A percentile compares a stretch with the other conserved stretches of the same genome.
Conservation (phyloP, 345 rosid genomes). For the Citropsis articulata region DNA sequence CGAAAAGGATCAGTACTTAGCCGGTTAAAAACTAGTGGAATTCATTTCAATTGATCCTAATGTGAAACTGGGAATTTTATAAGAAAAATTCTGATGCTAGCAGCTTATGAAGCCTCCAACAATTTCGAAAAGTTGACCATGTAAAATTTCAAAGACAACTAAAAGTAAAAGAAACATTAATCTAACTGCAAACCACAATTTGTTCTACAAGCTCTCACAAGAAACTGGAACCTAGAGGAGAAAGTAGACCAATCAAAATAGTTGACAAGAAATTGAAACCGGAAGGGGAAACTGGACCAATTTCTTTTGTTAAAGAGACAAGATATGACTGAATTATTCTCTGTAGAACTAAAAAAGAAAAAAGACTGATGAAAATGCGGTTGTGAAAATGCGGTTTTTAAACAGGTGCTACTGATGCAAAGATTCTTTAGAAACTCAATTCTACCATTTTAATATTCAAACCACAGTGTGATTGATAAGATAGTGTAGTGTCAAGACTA, state of each 20-base stretch:
- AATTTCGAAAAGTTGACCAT: too few relatives aligned
- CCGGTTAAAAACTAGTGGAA: neutral
- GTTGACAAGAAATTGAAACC: neutral
- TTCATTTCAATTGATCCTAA: neutral
- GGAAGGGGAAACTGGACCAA: neutral
- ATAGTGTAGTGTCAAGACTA: neutral
- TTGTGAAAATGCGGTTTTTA: neutral
- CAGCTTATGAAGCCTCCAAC: too few relatives aligned
- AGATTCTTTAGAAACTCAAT: neutral
- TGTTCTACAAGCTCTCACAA: neutral
- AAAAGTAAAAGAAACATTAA: too few relatives aligned
- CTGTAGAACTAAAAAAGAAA: neutral
- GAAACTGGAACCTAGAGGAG: neutral
- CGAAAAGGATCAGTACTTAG: neutral
- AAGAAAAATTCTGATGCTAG: too few relatives aligned
- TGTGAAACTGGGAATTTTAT: neutral
- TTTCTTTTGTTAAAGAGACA: neutral
- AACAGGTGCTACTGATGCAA: neutral
- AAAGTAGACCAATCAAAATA: neutral
- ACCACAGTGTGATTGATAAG: neutral
- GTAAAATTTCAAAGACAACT: too few relatives aligned
- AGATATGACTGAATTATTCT: neutral
- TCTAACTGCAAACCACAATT: too few relatives aligned
- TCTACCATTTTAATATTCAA: neutral
- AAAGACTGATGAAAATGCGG: neutral